phyloP scores from a whole-genome alignment of 352 stramenopile genomes.

The Globisporangium spinosum region DNA sequence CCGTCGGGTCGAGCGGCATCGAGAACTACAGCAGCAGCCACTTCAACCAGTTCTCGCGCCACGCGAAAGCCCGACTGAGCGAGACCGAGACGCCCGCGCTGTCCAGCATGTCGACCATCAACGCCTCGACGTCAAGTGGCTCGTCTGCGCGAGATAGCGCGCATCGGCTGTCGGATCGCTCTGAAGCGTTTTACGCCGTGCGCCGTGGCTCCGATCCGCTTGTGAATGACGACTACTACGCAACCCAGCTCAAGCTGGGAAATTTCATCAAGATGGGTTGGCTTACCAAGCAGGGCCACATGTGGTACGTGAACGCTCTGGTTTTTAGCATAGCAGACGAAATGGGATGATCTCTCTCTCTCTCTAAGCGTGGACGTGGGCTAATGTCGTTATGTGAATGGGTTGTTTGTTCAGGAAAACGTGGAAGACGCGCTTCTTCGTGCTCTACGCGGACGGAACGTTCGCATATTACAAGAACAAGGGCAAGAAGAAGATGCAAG shows the following conservation, averaged over 20 bases:
- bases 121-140: background rate
- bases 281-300: constrained; percentile 82
- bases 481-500: constrained; percentile 72
- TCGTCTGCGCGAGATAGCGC: background rate
- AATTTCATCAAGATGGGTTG: constrained; percentile 83
- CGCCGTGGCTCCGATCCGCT: constrained; percentile 60
- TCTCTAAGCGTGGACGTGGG: background rate
- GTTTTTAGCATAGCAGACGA: background rate
- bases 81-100: constrained; percentile 4
- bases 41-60: constrained; percentile 16
- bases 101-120: constrained; percentile 2
- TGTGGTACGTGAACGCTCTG: constrained; percentile 40
- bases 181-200: constrained; percentile 32
- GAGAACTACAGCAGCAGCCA: constrained; percentile 12
- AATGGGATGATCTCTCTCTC: background rate
- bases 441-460: constrained; percentile 76
- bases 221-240: constrained; percentile 67
- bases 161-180: constrained; percentile 1
- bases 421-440: constrained; percentile 86
- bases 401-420: constrained; percentile 45
- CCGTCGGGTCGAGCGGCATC: constrained; percentile 18
- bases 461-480: constrained; percentile 85
- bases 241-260: constrained; percentile 52
- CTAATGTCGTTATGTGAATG: background rate
- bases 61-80: constrained; percentile 16